Evolutionary conservation across 225 moss, liverwort and hornwort species (phyloP), one percentile per base, ranked within the genome.

Genomic region (Asterella californica): DNA sequence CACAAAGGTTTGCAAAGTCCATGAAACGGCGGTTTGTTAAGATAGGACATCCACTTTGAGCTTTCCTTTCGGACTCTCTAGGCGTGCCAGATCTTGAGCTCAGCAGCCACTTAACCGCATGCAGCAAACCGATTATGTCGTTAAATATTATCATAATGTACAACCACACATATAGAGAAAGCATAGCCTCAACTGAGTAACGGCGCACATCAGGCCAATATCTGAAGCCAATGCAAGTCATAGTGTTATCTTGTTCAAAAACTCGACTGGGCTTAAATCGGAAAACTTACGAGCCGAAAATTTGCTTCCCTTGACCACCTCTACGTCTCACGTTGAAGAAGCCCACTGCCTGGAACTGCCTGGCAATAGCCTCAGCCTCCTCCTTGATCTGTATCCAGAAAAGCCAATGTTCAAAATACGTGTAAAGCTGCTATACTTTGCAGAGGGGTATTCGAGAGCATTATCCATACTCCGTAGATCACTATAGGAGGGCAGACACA

Each of bases 241-340:
- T 42, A 42, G n/a, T n/a, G n/a, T 42, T 42, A 3, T 42, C 42
- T 42, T 42, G 42, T 42, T 42, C 42, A 42, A 42, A 42, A 42
- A 42, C 42, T 42, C 42, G 42, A 42, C 42, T 42, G 42, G 42
- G 42, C 42, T 42, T 42, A 42, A 42, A 42, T 7, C 37, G 30
- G 27, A 22, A 33, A 45, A 83, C 89, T 84, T 89, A 89, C 76
- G 93, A 90, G 74, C 96, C 94, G 49, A 97, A 97, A 7, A 97
- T 97, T 72, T 88, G 94, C 81, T 93, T 97, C 66, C 96, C 96
- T 69, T 92, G 94, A 11, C 96, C 96, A 63, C 93, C 96, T 80
- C 90, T 89, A 84, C 94, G 93, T 83, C 96, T 89, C 29, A 97
- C 90, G 66, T 91, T 89, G 80, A 97, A 83, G 72, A 79, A 79